A percentile compares a stretch with the other conserved stretches of the same genome.
These are phyloP conservation scores for Scorias spongiosa DNA, from an alignment of 2,329 filamentous ascomycete species.

Conservation along the genomic window DNA sequence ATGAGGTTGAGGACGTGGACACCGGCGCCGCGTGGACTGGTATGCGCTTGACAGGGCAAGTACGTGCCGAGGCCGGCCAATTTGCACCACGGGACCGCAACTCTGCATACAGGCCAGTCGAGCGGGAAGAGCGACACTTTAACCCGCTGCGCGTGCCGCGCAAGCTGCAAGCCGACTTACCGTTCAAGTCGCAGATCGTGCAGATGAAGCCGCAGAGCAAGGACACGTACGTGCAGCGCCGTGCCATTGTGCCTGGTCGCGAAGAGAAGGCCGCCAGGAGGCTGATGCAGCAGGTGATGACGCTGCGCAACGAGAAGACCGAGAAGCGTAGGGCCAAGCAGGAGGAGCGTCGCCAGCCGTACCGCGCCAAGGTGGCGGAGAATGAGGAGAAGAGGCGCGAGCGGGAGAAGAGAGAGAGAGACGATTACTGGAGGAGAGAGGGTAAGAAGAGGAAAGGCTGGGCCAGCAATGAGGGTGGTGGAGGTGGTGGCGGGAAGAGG, in stretches of 20 bases:
- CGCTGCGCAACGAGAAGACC: constrained; percentile 77
- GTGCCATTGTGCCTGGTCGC: constrained; percentile 63
- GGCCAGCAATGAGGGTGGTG: constrained; percentile 35
- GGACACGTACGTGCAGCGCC: constrained; percentile 85
- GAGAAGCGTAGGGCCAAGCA: constrained; percentile 74
- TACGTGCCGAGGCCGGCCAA: constrained; percentile 62
- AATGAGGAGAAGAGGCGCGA: constrained; percentile 71
- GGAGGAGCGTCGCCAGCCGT: constrained; percentile 68
- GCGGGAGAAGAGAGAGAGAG: constrained; percentile 77
- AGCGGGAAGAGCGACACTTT: constrained; percentile 35
- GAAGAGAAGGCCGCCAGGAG: constrained; percentile 84
- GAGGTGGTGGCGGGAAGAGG: constrained; percentile 13
- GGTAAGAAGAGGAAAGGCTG: constrained; percentile 59
- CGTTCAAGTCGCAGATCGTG: constrained; percentile 83
- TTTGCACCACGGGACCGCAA: constrained; percentile 69
- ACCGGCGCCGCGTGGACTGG: constrained; percentile 47
- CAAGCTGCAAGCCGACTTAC: constrained; percentile 66
- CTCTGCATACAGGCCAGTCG: constrained; percentile 61
- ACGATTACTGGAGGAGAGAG: constrained; percentile 86
- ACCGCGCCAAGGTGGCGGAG: constrained; percentile 69
- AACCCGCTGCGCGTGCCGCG: constrained; percentile 58
- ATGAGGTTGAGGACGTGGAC: constrained; percentile 12
- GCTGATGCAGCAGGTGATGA: constrained; percentile 84
- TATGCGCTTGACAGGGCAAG: constrained; percentile 88
- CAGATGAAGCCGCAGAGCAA: constrained; percentile 65